Percentiles rank a stretch among this genome's conserved stretches.
phyloP scores from a whole-genome alignment of 1,139 yeast species.

The Candida anutae region DNA sequence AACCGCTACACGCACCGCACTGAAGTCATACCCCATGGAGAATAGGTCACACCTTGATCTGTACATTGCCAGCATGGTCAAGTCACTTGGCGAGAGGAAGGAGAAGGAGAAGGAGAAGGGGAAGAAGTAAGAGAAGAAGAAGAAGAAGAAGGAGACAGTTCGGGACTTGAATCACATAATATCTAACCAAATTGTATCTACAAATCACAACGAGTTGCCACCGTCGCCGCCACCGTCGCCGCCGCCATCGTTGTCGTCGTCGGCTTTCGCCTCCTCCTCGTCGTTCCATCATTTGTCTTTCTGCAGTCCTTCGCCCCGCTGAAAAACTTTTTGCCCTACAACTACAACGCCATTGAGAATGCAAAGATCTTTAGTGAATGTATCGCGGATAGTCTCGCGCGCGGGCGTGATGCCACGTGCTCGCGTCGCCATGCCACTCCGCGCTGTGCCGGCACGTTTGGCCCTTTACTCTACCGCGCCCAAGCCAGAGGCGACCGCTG shows the following conservation, averaged over 20 bases:
- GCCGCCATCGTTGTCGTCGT: too few species aligned
- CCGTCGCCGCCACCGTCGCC: too few species aligned
- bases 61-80: constrained; percentile 7
- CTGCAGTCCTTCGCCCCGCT: too few species aligned
- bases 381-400: too few species aligned
- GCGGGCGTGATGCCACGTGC: too few species aligned
- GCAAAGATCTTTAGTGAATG: constrained; percentile 33
- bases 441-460: too few species aligned
- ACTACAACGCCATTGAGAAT: constrained; percentile 8
- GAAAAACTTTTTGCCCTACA: constrained; percentile 4
- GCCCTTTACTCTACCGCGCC: constrained; percentile 1
- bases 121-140: not conserved
- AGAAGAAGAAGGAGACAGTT: not conserved
- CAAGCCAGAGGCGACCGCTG: not conserved
- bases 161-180: too few species aligned
- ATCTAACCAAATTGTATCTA: too few species aligned
- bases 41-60: constrained; percentile 6
- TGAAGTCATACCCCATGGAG: constrained; percentile 4
- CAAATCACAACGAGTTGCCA: too few species aligned
- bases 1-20: constrained; percentile 1
- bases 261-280: too few species aligned
- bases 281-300: too few species aligned
- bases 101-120: not conserved
- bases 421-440: too few species aligned
- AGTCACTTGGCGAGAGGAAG: constrained; percentile 1